These are phyloP conservation scores for Hyphopichia pseudoburtonii DNA, from an alignment of 1,139 yeast genomes.

Conservation along the genomic window DNA sequence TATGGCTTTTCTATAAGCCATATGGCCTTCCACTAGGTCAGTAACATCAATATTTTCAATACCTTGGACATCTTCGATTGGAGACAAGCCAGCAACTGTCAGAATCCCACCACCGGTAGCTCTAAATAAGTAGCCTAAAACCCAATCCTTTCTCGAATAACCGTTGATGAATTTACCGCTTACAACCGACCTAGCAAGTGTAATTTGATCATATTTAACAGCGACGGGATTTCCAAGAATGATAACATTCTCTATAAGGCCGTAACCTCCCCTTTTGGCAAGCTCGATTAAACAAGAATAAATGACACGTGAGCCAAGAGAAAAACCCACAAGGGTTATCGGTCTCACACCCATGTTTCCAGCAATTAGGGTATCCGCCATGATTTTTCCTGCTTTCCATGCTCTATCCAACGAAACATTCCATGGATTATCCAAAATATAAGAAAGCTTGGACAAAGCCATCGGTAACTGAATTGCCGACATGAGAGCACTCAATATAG, in stretches of 20 bases:
- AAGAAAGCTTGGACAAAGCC: conserved; percentile 85
- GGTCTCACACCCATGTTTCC: conserved; percentile 94
- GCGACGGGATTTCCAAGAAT: conserved; percentile 90
- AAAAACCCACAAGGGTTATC: conserved; percentile 87
- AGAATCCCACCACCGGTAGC: conserved; percentile 95
- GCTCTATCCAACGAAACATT: conserved; percentile 95
- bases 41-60: conserved; percentile 88
- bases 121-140: conserved; percentile 88
- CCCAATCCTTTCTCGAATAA: conserved; percentile 92
- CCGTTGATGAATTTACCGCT: conserved; percentile 92
- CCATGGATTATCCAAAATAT: conserved; percentile 96
- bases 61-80: conserved; percentile 61
- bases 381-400: conserved; percentile 89
- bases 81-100: conserved; percentile 85
- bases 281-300: conserved; percentile 87
- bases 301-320: conserved; percentile 90
- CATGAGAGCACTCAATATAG: conserved; percentile 89
- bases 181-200: conserved; percentile 80
- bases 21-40: conserved; percentile 86
- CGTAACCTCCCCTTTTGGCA: conserved; percentile 83
- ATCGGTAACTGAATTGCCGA: conserved; percentile 94
- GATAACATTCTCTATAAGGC: conserved; percentile 85
- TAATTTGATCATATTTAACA: conserved; percentile 73
- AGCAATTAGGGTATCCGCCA: conserved; percentile 87
- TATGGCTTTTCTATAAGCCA: conserved; percentile 93